Evolutionary conservation across 1,284 basidiomycete species (phyloP), one percentile per base, ranked within the genome.

Genomic region (Ceratobasidium sp.): DNA sequence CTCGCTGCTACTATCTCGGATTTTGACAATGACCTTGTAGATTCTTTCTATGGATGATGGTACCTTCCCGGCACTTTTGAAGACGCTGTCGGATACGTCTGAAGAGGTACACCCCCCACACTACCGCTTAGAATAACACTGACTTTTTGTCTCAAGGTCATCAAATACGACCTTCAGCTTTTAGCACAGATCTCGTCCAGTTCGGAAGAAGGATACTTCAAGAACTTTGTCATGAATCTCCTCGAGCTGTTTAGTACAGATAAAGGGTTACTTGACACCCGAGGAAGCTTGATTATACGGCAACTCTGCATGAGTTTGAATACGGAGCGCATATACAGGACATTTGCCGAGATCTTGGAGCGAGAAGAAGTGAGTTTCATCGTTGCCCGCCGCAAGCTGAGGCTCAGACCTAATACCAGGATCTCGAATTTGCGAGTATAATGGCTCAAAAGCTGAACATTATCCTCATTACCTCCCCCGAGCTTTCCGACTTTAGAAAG

Each of bases 371-470:
- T 94, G 74, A 75, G 86, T 79, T 14, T 30, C 9, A 30, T 44
- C 12, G 21, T 30, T 16, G 14, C 5, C 33, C 21, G 73, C 61
- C 25, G 60, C 2, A 49, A 61, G 59, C 42, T 46, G 46, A 54
- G 30, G 14, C 14, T 53, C 33, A 48, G 33, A 44, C 36, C 60
- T 12, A 62, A 2, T 36, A 16, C 9, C 74, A 95, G 90, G 96
- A 98, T 79, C 85, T 98, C 61, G 96, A 98, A 79, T 98, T 98
- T 80, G 95, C 96, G 0, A 94, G 94, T 78, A 92, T 94, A 76
- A 98, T 99, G 82, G 94, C 98, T 6, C 94, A 98, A 82, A 98
- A 98, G 81, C 84, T 99, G 62, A 98, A 95, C 79, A 89, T 97
- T 79, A 98, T 99, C 77, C 85, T 99, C 73, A 96, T 98, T 76